Percentiles rank a stretch among this genome's conserved stretches.
Conservation (phyloP, 257 asterid species). For the Nicotiana paniculata region DNA sequence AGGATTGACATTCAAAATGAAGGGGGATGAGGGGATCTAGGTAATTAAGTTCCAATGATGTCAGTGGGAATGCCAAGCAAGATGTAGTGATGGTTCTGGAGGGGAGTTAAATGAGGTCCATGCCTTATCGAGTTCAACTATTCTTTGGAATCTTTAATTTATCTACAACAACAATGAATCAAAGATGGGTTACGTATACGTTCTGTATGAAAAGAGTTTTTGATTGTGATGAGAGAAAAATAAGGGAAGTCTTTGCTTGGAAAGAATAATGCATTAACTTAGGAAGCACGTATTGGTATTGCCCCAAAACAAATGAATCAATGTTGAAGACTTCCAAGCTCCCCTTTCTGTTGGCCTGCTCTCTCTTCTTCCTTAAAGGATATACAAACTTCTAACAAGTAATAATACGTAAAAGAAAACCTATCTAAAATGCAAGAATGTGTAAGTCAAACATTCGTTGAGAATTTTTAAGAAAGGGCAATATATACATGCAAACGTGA, state of each 20-base stretch:
- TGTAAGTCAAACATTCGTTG: background rate
- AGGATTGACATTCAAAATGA: constrained; percentile 17
- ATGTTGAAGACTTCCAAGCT: no score
- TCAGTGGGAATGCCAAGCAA: background rate
- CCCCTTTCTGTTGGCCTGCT: background rate
- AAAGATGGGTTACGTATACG: no score
- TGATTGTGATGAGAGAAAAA: no score
- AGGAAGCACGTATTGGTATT: no score
- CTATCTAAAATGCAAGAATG: background rate
- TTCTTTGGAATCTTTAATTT: no score
- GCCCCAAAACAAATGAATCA: no score
- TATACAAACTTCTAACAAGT: background rate
- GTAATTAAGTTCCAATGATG: background rate
- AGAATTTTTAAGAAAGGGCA: background rate
- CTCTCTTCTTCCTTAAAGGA: background rate
- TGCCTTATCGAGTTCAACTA: no score
- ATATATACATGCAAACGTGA: background rate
- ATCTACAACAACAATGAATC: no score
- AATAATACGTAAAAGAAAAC: no score
- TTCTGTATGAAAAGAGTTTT: no score
- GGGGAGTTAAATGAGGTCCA: constrained; percentile 23
- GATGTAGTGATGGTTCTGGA: background rate
- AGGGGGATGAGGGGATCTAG: background rate
- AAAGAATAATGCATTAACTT: no score
- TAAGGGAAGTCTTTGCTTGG: no score